phyloP scores from a whole-genome alignment of 2,329 filamentous ascomycete genomes.

The Shiraia bambusicola region DNA sequence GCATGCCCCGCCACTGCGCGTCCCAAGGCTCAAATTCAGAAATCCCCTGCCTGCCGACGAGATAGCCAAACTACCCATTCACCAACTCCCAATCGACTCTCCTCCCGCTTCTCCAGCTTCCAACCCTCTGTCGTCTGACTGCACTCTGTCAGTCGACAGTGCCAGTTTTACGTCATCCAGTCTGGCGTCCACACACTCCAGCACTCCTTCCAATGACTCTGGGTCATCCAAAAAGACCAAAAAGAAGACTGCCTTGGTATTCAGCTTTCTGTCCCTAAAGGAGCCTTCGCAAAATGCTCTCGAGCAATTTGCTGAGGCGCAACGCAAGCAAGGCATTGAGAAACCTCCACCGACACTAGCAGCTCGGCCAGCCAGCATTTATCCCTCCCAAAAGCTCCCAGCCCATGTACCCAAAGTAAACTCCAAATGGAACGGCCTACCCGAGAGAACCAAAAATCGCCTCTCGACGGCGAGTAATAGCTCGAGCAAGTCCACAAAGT shows the following conservation, averaged over 20 bases:
- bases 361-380: conserved; percentile 17
- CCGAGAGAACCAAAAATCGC: conserved; percentile 42
- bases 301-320: conserved; percentile 49
- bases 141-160: conserved; percentile 20
- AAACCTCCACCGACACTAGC: conserved; percentile 22
- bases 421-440: conserved; percentile 57
- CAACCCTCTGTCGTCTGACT: conserved; percentile 7
- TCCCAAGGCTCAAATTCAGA: conserved; percentile 40
- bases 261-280: conserved; percentile 51
- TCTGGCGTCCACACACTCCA: conserved; percentile 34
- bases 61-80: conserved; percentile 5
- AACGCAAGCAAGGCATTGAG: conserved; percentile 43
- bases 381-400: conserved; percentile 49
- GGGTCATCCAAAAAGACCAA: conserved; percentile 35
- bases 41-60: conserved; percentile 31
- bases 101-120: conserved; percentile 11
- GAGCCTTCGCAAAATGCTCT: conserved; percentile 53
- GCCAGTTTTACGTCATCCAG: conserved; percentile 30
- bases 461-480: conserved; percentile 12
- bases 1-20: conserved; percentile 29
- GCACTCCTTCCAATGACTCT: conserved; percentile 31
- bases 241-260: conserved; percentile 41
- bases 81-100: not conserved
- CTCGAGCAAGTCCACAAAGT: conserved; percentile 1
- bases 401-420: conserved; percentile 55